Percentiles rank a stretch among this genome's conserved stretches.
Conservation (phyloP, 495 filamentous ascomycete species). For the Tuber borchii region DNA sequence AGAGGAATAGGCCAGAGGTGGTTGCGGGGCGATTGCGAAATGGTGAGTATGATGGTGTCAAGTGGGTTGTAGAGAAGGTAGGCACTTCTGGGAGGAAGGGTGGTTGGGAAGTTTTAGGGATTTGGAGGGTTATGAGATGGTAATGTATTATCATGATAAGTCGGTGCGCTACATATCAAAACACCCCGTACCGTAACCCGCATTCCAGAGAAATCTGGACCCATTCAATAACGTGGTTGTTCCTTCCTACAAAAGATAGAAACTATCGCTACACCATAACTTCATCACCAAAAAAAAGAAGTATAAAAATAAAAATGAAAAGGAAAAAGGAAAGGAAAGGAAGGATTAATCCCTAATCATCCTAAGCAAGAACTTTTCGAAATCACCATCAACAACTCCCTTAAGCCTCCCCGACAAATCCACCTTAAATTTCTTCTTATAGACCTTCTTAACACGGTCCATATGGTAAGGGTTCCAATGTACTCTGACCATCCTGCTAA, state of each 20-base stretch:
- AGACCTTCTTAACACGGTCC: slow-evolving; percentile 62
- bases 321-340: background rate
- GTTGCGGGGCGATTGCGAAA: slow-evolving; percentile 60
- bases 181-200: background rate
- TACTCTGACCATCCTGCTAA: slow-evolving; percentile 69
- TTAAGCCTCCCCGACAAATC: slow-evolving; percentile 59
- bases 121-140: slow-evolving; percentile 40
- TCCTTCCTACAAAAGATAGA: background rate
- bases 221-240: background rate
- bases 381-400: slow-evolving; percentile 49
- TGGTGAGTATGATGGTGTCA: slow-evolving; percentile 46
- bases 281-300: background rate
- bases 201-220: background rate
- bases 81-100: slow-evolving; percentile 75
- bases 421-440: slow-evolving; percentile 62
- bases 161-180: background rate
- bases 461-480: slow-evolving; percentile 80
- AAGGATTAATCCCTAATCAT: slow-evolving; percentile 41
- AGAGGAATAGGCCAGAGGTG: slow-evolving; percentile 71
- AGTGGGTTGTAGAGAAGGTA: slow-evolving; percentile 72
- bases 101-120: slow-evolving; percentile 65
- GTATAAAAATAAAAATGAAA: no score
- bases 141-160: background rate
- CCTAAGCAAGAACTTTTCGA: slow-evolving; percentile 55
- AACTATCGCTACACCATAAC: background rate